These are phyloP conservation scores for Agrocybe praecox DNA, from an alignment of 768 basidiomycete species.

Conservation along the genomic window DNA sequence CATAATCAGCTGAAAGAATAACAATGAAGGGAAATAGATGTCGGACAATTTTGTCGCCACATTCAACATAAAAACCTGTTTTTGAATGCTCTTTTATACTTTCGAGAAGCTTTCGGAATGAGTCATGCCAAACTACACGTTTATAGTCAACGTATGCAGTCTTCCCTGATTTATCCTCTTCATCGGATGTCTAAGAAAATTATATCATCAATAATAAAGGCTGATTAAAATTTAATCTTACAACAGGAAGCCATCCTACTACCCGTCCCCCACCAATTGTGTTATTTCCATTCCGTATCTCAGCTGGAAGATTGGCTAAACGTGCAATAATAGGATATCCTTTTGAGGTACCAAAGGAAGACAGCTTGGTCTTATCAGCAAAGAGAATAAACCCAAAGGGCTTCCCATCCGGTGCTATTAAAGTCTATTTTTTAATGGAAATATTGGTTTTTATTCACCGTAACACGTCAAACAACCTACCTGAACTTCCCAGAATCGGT, in stretches of 20 bases:
- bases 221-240: no score
- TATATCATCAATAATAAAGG: no score
- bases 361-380: constrained; percentile 39
- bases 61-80: constrained; percentile 21
- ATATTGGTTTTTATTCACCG: not conserved
- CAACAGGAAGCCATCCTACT: constrained; percentile 40
- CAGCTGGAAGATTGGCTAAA: constrained; percentile 28
- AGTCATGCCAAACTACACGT: constrained; percentile 37
- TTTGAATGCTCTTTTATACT: constrained; percentile 20
- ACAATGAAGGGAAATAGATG: constrained; percentile 33
- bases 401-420: constrained; percentile 21
- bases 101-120: constrained; percentile 30
- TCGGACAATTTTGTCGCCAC: constrained; percentile 24
- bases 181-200: constrained; percentile 23
- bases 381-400: constrained; percentile 34
- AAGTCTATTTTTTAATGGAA: constrained; percentile 8
- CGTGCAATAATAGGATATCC: constrained; percentile 38
- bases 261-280: constrained; percentile 31
- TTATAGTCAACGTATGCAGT: constrained; percentile 33
- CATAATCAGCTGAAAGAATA: constrained; percentile 38
- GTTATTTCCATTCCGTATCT: constrained; percentile 33
- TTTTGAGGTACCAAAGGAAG: constrained; percentile 32
- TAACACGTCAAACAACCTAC: constrained; percentile 23
- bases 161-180: constrained; percentile 27
- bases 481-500: constrained; percentile 38